These are phyloP conservation scores for Debaryomycetaceae sp. DNA, from an alignment of 1,139 yeast species.

Conservation along the genomic window DNA sequence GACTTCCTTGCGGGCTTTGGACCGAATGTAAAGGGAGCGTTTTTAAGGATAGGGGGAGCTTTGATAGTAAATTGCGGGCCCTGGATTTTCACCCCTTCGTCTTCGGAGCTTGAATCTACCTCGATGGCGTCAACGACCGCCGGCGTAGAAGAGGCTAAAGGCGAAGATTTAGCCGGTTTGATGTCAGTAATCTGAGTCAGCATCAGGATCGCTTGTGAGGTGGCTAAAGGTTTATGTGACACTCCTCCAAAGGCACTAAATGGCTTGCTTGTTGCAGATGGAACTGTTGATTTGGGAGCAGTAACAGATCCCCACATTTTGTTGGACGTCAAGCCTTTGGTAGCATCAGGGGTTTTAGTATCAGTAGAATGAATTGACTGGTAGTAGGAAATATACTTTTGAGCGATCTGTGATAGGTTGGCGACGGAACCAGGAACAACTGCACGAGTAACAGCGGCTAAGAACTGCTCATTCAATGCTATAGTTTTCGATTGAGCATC, in stretches of 20 bases:
- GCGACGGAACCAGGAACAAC: conserved; percentile 38
- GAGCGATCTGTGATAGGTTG: conserved; percentile 46
- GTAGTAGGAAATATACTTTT: conserved; percentile 51
- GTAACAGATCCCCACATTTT: too few relatives aligned
- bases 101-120: conserved; percentile 16
- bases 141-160: conserved; percentile 2
- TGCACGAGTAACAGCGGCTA: conserved; percentile 36
- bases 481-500: conserved; percentile 34
- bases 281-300: neutral
- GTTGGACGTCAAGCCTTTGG: neutral
- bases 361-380: conserved; percentile 20
- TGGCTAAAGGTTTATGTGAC: neutral
- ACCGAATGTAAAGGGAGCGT: conserved; percentile 48
- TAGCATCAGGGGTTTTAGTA: neutral
- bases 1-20: conserved; percentile 31
- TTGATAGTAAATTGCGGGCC: conserved; percentile 57
- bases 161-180: conserved; percentile 1
- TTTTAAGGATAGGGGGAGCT: conserved; percentile 42
- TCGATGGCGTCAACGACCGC: conserved; percentile 1
- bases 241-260: neutral
- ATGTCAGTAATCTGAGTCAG: too few relatives aligned
- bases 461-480: conserved; percentile 62
- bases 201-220: too few relatives aligned
- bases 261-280: conserved; percentile 1
- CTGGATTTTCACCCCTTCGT: conserved; percentile 31